Evolutionary conservation across 2,329 filamentous ascomycete genomes (phyloP).

Genomic region (Colletotrichum tropicale): DNA sequence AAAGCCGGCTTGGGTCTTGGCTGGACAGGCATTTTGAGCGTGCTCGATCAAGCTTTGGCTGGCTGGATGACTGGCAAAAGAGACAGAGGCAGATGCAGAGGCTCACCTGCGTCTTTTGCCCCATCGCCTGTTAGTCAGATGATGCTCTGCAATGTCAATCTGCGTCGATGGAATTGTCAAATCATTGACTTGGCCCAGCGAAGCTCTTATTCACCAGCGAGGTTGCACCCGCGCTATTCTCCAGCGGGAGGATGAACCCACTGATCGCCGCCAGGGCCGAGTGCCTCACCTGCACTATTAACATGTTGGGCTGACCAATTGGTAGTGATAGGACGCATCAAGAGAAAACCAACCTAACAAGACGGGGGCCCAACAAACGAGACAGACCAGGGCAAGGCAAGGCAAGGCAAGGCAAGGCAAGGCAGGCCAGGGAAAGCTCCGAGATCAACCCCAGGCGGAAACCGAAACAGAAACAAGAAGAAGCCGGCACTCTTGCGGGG

Average conservation of each 20-base stretch:
- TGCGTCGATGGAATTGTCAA: not conserved
- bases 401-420: not conserved
- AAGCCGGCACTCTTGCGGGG: slow-evolving; percentile 2
- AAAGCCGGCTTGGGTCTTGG: not conserved
- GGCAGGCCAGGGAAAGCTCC: slow-evolving; percentile 12
- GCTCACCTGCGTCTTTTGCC: not conserved
- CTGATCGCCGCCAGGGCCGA: slow-evolving; percentile 19
- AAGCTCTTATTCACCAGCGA: slow-evolving; percentile 7
- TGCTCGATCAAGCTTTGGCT: not conserved
- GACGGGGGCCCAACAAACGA: not conserved
- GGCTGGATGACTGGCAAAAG: not conserved
- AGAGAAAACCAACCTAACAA: not conserved
- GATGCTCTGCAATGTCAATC: not conserved
- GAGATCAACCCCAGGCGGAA: not conserved
- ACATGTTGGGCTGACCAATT: slow-evolving; percentile 19
- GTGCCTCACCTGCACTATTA: slow-evolving; percentile 23
- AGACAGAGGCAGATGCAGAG: not conserved
- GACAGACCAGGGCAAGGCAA: not conserved
- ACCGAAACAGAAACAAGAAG: not conserved
- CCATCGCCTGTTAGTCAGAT: not conserved
- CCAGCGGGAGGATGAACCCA: slow-evolving; percentile 20
- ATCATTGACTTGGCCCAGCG: slow-evolving; percentile 2
- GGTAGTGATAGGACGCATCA: not conserved
- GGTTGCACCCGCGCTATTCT: slow-evolving; percentile 21
- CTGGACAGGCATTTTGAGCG: not conserved